Conservation (phyloP, 257 asterid species). For the Eustoma russellianum region DNA sequence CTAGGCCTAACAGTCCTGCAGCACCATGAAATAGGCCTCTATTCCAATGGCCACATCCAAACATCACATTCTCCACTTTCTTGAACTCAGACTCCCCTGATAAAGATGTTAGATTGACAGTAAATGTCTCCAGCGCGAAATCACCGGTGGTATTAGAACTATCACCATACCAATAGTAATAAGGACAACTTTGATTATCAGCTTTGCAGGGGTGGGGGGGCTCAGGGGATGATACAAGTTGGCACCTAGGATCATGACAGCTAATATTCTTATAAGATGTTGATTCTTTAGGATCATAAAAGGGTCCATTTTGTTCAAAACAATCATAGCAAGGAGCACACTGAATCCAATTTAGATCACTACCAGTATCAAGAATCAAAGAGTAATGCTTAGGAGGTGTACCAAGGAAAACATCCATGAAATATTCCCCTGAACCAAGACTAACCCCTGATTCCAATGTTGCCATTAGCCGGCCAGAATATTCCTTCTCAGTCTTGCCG, state of each 20-base stretch:
- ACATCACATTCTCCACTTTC: constrained; percentile 73
- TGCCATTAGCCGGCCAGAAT: constrained; percentile 56
- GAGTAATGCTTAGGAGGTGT: constrained; percentile 85
- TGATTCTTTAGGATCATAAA: constrained; percentile 51
- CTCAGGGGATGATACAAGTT: constrained; percentile 65
- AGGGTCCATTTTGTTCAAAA: constrained; percentile 72
- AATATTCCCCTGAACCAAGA: constrained; percentile 60
- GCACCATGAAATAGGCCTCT: constrained; percentile 92
- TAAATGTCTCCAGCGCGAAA: constrained; percentile 68
- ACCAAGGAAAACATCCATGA: constrained; percentile 82
- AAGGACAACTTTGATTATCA: constrained; percentile 56
- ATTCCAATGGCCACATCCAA: constrained; percentile 97
- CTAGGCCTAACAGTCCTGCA: constrained; percentile 78
- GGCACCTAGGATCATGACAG: constrained; percentile 65
- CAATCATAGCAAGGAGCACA: constrained; percentile 84
- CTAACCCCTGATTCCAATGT: constrained; percentile 63
- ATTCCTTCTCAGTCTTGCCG: constrained; percentile 26
- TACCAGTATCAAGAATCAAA: constrained; percentile 80
- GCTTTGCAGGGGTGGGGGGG: constrained; percentile 44
- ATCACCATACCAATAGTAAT: constrained; percentile 93
- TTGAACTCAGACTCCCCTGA: constrained; percentile 39
- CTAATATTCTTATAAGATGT: constrained; percentile 40
- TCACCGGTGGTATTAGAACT: constrained; percentile 88
- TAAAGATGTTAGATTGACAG: constrained; percentile 56
- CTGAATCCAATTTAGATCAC: constrained; percentile 93